A percentile compares a stretch with the other conserved stretches of the same genome.
Evolutionary conservation across 345 rosid species (phyloP).

Genomic region (Brassica napus): Da-Ae NC_063451.1:17692001-17692500

Average conservation of each 20-base stretch:
- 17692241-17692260: conserved; percentile 28
- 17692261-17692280: not conserved
- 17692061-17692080: not conserved
- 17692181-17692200: conserved; percentile 47
- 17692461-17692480: too few relatives aligned
- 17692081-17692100: conserved; percentile 7
- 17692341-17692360: too few relatives aligned
- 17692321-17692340: too few relatives aligned
- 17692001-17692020: not conserved
- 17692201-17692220: conserved; percentile 44
- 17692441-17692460: too few relatives aligned
- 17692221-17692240: conserved; percentile 37
- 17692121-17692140: conserved; percentile 9
- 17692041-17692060: not conserved
- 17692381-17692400: too few relatives aligned
- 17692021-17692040: not conserved
- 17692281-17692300: too few relatives aligned
- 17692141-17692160: conserved; percentile 37
- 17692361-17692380: too few relatives aligned
- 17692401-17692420: too few relatives aligned
- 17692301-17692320: too few relatives aligned
- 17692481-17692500: too few relatives aligned
- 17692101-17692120: conserved; percentile 12
- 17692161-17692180: conserved; percentile 44
- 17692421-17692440: too few relatives aligned